A percentile compares a stretch with the other conserved stretches of the same genome.
Evolutionary conservation across 2,329 filamentous ascomycete genomes (phyloP).

Genomic region (Pseudocercospora cruenta): DNA sequence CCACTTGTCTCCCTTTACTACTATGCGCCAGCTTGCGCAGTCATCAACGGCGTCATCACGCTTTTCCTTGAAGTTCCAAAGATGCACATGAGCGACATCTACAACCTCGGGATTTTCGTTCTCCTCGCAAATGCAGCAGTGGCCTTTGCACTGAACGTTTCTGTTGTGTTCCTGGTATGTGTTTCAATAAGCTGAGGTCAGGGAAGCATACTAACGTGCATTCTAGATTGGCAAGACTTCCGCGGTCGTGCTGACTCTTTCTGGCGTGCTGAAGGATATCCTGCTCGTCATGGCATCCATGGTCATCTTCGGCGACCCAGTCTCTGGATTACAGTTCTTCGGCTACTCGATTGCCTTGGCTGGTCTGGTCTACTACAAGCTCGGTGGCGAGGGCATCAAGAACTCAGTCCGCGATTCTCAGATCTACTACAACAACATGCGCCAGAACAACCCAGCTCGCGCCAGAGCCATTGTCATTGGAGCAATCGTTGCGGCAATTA

Average conservation of each 20-base stretch:
- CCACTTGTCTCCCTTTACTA: slow-evolving; percentile 90
- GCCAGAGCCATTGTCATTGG: slow-evolving; percentile 76
- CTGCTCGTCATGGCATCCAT: slow-evolving; percentile 79
- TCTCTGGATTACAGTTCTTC: slow-evolving; percentile 76
- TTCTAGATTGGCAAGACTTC: slow-evolving; percentile 82
- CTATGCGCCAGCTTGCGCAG: slow-evolving; percentile 81
- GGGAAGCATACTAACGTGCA: slow-evolving; percentile 13
- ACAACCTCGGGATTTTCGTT: slow-evolving; percentile 71
- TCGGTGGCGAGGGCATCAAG: slow-evolving; percentile 80
- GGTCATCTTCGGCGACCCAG: slow-evolving; percentile 77
- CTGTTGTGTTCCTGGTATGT: slow-evolving; percentile 81
- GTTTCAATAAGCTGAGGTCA: not conserved
- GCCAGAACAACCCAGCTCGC: slow-evolving; percentile 72
- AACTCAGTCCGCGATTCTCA: slow-evolving; percentile 72
- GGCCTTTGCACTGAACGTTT: slow-evolving; percentile 81
- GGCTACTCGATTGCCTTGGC: slow-evolving; percentile 79
- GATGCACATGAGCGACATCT: slow-evolving; percentile 70
- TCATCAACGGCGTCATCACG: slow-evolving; percentile 77
- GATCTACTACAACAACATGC: slow-evolving; percentile 84
- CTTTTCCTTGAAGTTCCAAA: slow-evolving; percentile 74
- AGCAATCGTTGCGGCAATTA: slow-evolving; percentile 63
- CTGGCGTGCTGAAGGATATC: slow-evolving; percentile 86
- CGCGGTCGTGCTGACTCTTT: slow-evolving; percentile 81
- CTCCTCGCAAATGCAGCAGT: slow-evolving; percentile 77
- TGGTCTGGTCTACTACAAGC: slow-evolving; percentile 85